Evolutionary conservation across 2,329 filamentous ascomycete genomes (phyloP).

Genomic region (Aspergillus hiratsukae): DNA sequence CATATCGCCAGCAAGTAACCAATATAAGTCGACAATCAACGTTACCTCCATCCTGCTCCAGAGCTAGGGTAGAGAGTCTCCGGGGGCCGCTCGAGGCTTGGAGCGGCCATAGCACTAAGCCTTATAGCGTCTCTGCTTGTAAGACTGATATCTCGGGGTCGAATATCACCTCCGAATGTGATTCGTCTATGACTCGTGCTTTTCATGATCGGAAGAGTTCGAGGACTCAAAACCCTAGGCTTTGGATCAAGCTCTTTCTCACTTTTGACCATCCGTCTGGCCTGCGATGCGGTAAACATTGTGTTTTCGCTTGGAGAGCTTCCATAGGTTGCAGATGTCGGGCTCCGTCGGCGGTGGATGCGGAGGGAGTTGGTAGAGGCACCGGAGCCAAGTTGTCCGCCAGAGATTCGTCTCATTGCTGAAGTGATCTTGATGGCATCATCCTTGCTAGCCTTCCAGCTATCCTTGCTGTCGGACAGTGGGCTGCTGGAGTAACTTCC

Average conservation of each 20-base stretch:
- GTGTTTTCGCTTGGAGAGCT: conserved; percentile 55
- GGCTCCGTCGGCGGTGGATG: conserved; percentile 53
- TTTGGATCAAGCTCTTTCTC: conserved; percentile 55
- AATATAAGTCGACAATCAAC: conserved; percentile 8
- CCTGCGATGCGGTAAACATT: conserved; percentile 62
- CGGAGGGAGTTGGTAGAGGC: conserved; percentile 37
- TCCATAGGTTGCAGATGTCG: conserved; percentile 44
- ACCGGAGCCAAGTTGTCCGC: conserved; percentile 37
- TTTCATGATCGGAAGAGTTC: conserved; percentile 57
- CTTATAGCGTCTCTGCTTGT: conserved; percentile 37
- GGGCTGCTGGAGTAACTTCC: conserved; percentile 32
- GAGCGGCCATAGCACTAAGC: conserved; percentile 35
- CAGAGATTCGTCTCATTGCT: conserved; percentile 54
- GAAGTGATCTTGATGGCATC: conserved; percentile 53
- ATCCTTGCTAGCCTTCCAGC: conserved; percentile 44
- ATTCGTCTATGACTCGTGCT: conserved; percentile 39
- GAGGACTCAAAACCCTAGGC: conserved; percentile 57
- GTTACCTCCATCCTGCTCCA: conserved; percentile 21
- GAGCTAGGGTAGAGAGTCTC: conserved; percentile 25
- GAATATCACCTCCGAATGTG: conserved; percentile 39
- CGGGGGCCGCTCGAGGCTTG: conserved; percentile 29
- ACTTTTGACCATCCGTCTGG: conserved; percentile 61
- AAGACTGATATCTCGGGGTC: conserved; percentile 36
- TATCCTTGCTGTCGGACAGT: conserved; percentile 47
- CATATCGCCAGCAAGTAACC: conserved; percentile 14